Base-by-base conservation (phyloP, 176 grass and related monocot species). In the Oryza meyeriana region DNA sequence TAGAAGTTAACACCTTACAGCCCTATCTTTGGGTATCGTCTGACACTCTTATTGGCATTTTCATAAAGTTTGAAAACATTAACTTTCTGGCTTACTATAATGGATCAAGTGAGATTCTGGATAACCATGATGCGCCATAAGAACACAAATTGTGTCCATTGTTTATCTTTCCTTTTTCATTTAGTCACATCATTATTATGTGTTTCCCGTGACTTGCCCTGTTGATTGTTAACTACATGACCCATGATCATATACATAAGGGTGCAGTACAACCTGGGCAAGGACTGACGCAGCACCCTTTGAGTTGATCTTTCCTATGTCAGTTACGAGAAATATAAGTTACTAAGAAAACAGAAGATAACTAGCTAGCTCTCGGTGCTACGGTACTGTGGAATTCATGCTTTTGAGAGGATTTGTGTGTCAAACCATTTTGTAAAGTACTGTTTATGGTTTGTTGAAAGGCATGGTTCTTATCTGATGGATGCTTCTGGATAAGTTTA, bases 41-140 rank as follows among this genome's bases (percentile, higher is more conserved):
- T 64, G 22, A 26, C 34, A 27, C 48, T 83, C 44, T 38, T 85
- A 26, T 58, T 57, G 44, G 14, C 16, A 69, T 25, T n/a, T n/a
- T n/a, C 55, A 85, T 81, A 66, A 29, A 57, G 27, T 82, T 26
- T 65, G 16, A 48, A 52, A 38, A 12, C 9, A 69, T 36, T 69
- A 40, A 2, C 18, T 77, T 45, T 29, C 20, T 47, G 8, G 47
- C 63, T 8, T n/a, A 20, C 26, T 20, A 52, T 76, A 22, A 57
- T 0, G 4, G 16, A 83, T 59, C 55, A 11, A 59, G 6, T 8
- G 50, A 55, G 55, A 59, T 5, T 5, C 12, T 70, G 44, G 16
- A 29, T 65, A 63, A 74, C n/a, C 12, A 30, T 74, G 26, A 47
- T 57, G 42, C 12, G 11, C 47, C 22, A 40, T 58, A 55, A 27